These are phyloP conservation scores for Trichoderma koningiopsis DNA, from an alignment of 2,329 filamentous ascomycete genomes.

Conservation along the genomic window DNA sequence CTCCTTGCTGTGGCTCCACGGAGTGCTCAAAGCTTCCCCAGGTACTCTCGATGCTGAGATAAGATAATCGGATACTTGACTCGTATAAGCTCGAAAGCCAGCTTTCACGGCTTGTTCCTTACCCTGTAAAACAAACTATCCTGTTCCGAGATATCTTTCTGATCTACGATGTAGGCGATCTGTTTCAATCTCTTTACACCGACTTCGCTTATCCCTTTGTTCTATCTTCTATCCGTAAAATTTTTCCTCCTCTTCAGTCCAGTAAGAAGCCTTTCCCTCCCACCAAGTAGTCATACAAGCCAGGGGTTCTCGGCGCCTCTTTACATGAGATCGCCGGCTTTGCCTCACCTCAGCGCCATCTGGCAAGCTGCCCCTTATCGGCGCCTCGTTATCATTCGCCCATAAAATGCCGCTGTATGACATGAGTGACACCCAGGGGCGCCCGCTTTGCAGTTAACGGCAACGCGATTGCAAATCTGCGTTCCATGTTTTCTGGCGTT, in stretches of 20 bases:
- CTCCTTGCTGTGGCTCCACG: not conserved
- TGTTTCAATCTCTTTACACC: not conserved
- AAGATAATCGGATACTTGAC: not conserved
- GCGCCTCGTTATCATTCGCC: conserved; percentile 5
- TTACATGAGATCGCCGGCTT: not conserved
- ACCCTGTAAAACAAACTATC: not conserved
- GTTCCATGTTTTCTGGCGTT: conserved; percentile 1
- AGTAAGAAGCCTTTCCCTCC: not conserved
- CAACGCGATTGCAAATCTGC: conserved; percentile 12
- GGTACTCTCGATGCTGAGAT: not conserved
- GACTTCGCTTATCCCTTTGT: not conserved
- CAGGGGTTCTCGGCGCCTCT: conserved; percentile 5
- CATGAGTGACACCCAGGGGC: not conserved
- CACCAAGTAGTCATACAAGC: not conserved
- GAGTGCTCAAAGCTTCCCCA: not conserved
- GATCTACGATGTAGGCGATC: conserved; percentile 12
- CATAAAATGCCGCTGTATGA: conserved; percentile 16
- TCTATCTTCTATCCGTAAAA: not conserved
- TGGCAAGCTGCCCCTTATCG: conserved; percentile 14
- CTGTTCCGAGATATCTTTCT: not conserved
- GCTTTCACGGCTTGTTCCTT: not conserved
- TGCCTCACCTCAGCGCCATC: conserved; percentile 1
- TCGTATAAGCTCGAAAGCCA: not conserved
- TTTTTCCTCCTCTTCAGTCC: not conserved
- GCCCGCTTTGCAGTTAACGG: not conserved